A percentile compares a stretch with the other conserved stretches of the same genome.
phyloP scores from a whole-genome alignment of 1,139 yeast species.

The Hyphopichia burtonii region DNA sequence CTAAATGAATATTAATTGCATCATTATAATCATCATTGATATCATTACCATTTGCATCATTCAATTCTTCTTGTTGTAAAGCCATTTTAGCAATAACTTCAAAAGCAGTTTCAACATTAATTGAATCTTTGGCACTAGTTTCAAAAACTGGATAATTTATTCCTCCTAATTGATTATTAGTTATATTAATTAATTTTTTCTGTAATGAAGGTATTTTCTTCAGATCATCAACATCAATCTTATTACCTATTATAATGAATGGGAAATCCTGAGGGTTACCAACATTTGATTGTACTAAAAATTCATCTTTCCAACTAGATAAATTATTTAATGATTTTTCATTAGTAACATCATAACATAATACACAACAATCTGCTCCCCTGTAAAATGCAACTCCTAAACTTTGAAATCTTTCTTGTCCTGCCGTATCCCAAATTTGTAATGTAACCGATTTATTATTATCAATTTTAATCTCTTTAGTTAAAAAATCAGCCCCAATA shows the following conservation, averaged over 20 bases:
- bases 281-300: constrained; percentile 88
- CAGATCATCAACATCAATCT: constrained; percentile 90
- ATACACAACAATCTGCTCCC: constrained; percentile 97
- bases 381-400: constrained; percentile 96
- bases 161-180: constrained; percentile 73
- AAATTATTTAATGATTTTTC: constrained; percentile 88
- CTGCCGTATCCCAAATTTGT: constrained; percentile 99
- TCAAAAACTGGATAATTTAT: constrained; percentile 86
- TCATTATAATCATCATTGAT: constrained; percentile 78
- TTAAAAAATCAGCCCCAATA: constrained; percentile 94
- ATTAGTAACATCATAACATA: constrained; percentile 92
- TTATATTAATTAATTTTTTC: constrained; percentile 83
- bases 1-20: constrained; percentile 92
- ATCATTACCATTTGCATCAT: constrained; percentile 83
- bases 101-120: constrained; percentile 92
- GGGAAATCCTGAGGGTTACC: constrained; percentile 94
- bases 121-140: constrained; percentile 91
- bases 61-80: constrained; percentile 83
- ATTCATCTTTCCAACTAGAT: constrained; percentile 93
- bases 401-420: constrained; percentile 96
- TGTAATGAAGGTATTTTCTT: constrained; percentile 75
- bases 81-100: constrained; percentile 97
- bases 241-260: constrained; percentile 90
- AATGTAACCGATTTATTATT: constrained; percentile 70
- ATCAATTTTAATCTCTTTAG: constrained; percentile 85